Evolutionary conservation across 1,284 basidiomycete species (phyloP), one percentile per base, ranked within the genome.

Genomic region (Ustilago sp.): DNA sequence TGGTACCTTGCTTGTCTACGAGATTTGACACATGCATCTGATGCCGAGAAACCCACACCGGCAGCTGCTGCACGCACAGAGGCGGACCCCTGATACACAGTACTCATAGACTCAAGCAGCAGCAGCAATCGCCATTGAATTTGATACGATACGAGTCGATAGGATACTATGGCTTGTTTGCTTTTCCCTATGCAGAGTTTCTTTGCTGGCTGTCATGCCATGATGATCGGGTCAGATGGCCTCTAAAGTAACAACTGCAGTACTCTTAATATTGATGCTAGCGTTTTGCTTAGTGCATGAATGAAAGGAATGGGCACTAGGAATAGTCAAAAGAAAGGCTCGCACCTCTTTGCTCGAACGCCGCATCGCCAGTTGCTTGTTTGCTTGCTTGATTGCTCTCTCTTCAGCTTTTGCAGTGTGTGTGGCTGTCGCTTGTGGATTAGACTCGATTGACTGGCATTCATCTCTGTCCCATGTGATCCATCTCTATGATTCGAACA

Each of bases 391-490:
- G 23, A 28, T 28, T 28, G 15, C 45, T n/a, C 45, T 48, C 45
- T 52, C 28, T 32, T 15, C 28, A 28, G 9, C 8, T 9, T 32
- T 31, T 52, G 32, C 23, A 28, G 34, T 32, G 50, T 32, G 13
- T 53, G 34, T 53, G 51, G 35, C 51, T 19, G 51, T 35, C 31
- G 19, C 6, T 53, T 12, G 35, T 23, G 34, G 28, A 39, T 36
- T 36, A 28, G 23, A 28, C 23, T 28, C 23, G 23, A 28, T 28
- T 23, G 53, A 17, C 17, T 39, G 28, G 4, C 48, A 50, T 50
- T 32, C 28, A 50, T 23, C 48, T 41, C 35, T 55, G 53, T 17
- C 19, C 53, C 36, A 38, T 55, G 53, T 19, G 36, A 55, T 55
- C 35, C 23, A 39, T 11, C 35, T 12, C 36, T 55, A 28, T 12